Evolutionary conservation across 495 filamentous ascomycete genomes (phyloP).

Genomic region (Glonium stellatum): DNA sequence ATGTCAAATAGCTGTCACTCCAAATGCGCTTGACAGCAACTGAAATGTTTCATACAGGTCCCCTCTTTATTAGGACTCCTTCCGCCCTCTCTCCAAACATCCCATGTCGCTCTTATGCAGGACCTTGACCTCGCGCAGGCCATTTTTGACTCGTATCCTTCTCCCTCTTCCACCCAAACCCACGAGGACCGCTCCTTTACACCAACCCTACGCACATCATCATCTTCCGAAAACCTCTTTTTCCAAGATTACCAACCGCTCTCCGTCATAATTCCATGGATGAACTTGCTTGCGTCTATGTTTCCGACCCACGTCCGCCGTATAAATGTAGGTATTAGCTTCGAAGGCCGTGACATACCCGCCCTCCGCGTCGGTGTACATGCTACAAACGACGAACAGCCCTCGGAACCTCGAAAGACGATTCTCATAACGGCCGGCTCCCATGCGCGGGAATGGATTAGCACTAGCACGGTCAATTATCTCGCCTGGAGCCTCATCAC

Average conservation of each 20-base stretch:
- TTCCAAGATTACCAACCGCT: constrained; percentile 83
- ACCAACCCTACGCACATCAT: constrained; percentile 24
- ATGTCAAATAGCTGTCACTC: no score
- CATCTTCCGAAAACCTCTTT: constrained; percentile 53
- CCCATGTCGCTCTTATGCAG: constrained; percentile 69
- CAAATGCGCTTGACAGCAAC: constrained; percentile 3
- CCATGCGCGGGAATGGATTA: constrained; percentile 95
- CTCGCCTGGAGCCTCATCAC: constrained; percentile 84
- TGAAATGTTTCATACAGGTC: constrained; percentile 41
- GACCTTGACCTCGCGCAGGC: constrained; percentile 61
- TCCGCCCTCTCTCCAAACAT: constrained; percentile 63
- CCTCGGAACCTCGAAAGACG: constrained; percentile 54
- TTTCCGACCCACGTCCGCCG: constrained; percentile 72
- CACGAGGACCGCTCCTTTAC: constrained; percentile 25
- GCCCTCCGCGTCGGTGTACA: constrained; percentile 72
- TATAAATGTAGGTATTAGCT: constrained; percentile 69
- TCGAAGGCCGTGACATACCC: constrained; percentile 78
- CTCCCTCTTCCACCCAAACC: constrained; percentile 22
- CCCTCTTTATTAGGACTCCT: constrained; percentile 76
- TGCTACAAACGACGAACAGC: constrained; percentile 38
- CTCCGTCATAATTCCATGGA: constrained; percentile 75
- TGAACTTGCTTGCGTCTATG: constrained; percentile 80
- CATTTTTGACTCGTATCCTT: constrained; percentile 71
- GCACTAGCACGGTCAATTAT: constrained; percentile 84
- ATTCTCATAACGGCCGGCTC: constrained; percentile 78